Percentiles rank a stretch among this genome's conserved stretches.
Conservation (phyloP, 2,329 filamentous ascomycete genomes). For the Aspergillus proliferans region DNA sequence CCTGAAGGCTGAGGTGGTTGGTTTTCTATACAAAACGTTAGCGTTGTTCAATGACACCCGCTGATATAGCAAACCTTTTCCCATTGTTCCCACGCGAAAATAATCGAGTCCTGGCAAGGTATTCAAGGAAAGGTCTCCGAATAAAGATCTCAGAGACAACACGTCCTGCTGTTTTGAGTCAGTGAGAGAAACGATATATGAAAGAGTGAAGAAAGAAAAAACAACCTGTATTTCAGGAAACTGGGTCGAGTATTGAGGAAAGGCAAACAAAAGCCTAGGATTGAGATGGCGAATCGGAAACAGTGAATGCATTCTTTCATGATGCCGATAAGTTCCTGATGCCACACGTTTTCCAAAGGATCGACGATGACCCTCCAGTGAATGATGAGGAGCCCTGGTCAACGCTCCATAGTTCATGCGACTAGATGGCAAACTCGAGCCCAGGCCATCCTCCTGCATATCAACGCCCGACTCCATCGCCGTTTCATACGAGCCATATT, state of each 20-base stretch:
- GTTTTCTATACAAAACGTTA: background rate
- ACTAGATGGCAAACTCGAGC: background rate
- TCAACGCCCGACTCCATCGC: background rate
- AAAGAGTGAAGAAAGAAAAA: background rate
- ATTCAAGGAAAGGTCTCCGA: background rate
- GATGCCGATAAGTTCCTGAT: background rate
- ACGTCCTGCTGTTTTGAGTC: background rate
- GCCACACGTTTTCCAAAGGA: background rate
- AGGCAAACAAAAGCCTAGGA: background rate
- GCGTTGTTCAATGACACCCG: background rate
- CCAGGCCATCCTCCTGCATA: background rate
- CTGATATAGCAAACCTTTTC: too few relatives aligned
- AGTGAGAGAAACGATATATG: background rate
- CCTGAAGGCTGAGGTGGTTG: background rate
- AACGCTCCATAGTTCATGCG: background rate
- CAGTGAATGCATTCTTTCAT: background rate
- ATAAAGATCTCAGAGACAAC: background rate
- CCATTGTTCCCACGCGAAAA: too few relatives aligned
- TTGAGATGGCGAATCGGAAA: background rate
- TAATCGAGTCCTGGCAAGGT: background rate
- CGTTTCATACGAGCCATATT: background rate
- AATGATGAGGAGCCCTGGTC: background rate
- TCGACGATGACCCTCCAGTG: background rate
- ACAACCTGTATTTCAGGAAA: background rate
- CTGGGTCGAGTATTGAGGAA: background rate